Conservation (phyloP, 2,329 filamentous ascomycete genomes). For the Bipolaris sorokiniana region DNA sequence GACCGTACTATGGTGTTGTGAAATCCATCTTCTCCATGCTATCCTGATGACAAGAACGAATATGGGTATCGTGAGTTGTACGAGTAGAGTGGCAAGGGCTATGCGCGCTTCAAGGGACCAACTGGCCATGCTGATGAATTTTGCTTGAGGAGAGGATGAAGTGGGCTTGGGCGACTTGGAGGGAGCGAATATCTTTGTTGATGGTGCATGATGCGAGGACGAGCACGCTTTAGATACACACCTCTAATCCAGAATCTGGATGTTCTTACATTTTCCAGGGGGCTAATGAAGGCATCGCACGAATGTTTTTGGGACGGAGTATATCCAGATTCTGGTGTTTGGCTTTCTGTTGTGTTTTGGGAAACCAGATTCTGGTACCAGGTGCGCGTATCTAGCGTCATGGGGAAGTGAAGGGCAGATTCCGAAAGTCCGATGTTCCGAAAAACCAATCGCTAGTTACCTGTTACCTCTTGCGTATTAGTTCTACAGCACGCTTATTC, state of each 20-base stretch:
- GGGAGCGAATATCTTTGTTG: background rate
- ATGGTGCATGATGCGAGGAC: background rate
- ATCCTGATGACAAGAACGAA: background rate
- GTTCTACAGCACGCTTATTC: background rate
- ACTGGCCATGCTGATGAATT: background rate
- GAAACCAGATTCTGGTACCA: background rate
- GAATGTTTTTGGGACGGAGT: too few relatives aligned
- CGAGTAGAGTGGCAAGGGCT: slow-evolving; percentile 1
- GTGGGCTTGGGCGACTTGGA: background rate
- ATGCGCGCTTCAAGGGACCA: slow-evolving; percentile 10
- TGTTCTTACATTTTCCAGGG: background rate
- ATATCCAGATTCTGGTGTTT: background rate
- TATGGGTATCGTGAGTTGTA: background rate
- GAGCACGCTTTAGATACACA: background rate
- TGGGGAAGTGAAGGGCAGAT: background rate
- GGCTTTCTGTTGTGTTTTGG: too few relatives aligned
- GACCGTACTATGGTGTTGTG: background rate
- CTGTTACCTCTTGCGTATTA: too few relatives aligned
- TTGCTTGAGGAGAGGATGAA: background rate
- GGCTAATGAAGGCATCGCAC: too few relatives aligned
- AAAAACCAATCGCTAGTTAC: background rate
- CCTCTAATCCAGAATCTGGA: slow-evolving; percentile 2
- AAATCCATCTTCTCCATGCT: background rate
- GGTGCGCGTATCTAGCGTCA: background rate
- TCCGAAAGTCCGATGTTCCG: background rate